Evolutionary conservation across 2,329 filamentous ascomycete species (phyloP).

Genomic region (Ophiocordyceps camponoti-floridani): DNA sequence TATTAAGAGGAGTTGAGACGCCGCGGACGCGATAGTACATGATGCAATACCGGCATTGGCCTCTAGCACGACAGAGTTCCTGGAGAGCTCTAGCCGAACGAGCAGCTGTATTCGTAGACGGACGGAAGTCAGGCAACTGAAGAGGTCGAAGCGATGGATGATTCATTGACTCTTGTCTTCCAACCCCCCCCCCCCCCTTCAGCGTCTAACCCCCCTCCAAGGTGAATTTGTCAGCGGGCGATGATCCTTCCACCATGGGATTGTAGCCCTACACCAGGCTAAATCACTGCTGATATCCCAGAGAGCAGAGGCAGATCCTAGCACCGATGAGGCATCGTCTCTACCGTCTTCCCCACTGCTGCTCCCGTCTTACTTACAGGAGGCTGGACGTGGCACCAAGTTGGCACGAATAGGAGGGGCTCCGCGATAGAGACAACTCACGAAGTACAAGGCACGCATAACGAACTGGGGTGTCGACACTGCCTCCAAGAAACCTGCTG

Average conservation of each 20-base stretch:
- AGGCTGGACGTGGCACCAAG: no score
- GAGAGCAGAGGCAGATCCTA: not conserved
- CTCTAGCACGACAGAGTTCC: not conserved
- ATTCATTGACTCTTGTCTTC: not conserved
- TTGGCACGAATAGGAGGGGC: not conserved
- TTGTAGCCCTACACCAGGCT: not conserved
- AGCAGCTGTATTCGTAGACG: not conserved
- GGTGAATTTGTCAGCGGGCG: not conserved
- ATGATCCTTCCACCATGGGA: not conserved
- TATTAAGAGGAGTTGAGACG: not conserved
- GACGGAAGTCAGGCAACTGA: no score
- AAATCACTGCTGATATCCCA: no score
- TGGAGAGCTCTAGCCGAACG: no score
- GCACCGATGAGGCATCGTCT: not conserved
- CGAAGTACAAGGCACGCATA: no score
- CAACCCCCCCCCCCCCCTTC: not conserved
- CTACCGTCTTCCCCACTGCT: not conserved
- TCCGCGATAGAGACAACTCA: not conserved
- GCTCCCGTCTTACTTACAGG: not conserved
- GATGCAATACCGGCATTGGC: not conserved
- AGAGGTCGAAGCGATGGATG: not conserved
- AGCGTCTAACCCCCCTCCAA: not conserved
- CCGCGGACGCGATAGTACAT: not conserved
- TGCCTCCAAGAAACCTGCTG: not conserved
- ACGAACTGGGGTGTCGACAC: not conserved